Evolutionary conservation across 805 yeast genomes (phyloP).

Genomic region (Wickerhamiella azyma): DNA sequence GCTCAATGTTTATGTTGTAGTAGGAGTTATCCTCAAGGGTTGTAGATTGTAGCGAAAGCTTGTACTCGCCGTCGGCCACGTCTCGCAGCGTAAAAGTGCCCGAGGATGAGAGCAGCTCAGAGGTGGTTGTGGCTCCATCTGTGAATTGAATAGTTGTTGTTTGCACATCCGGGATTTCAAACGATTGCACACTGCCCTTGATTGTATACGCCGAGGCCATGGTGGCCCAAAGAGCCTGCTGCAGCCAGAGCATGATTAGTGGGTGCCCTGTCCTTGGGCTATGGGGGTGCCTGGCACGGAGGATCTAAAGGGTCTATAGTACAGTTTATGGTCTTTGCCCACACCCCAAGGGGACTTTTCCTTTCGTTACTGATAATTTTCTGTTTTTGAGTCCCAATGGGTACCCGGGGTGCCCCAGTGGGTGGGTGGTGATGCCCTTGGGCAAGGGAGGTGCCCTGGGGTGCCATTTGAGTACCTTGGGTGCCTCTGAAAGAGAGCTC

Average conservation of each 20-base stretch:
- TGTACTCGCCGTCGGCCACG: constrained; percentile 11
- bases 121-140: constrained; percentile 4
- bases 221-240: neutral
- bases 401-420: no score
- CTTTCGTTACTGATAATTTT: no score
- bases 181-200: constrained; percentile 2
- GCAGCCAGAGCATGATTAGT: neutral
- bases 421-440: no score
- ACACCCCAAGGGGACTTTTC: no score
- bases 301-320: neutral
- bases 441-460: no score
- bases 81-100: constrained; percentile 15
- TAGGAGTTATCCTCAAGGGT: constrained; percentile 10
- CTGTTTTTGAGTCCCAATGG: no score
- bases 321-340: no score
- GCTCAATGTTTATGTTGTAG: constrained; percentile 14
- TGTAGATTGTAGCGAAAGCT: constrained; percentile 14
- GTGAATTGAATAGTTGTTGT: constrained; percentile 5
- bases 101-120: constrained; percentile 6
- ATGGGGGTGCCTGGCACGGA: neutral
- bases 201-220: constrained; percentile 5
- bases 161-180: neutral
- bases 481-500: no score
- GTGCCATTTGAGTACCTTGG: no score
- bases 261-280: neutral